A percentile compares a stretch with the other conserved stretches of the same genome.
These are phyloP conservation scores for Saturnispora saitoi DNA, from an alignment of 805 yeast species.

Conservation along the genomic window DNA sequence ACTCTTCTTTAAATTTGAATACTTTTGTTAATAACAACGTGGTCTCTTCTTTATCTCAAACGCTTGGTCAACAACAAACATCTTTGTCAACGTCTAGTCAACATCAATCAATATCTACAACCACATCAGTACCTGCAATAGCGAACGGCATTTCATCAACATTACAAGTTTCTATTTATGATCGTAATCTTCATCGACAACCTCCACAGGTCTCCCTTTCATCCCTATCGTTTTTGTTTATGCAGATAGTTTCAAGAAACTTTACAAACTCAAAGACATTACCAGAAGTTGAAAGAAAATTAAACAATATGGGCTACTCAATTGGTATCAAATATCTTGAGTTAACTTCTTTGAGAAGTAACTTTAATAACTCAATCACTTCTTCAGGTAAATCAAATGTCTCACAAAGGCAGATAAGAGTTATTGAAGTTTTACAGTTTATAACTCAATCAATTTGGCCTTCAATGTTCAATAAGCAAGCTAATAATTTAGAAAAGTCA, in stretches of 20 bases:
- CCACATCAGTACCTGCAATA: background rate
- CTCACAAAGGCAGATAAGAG: slow-evolving; percentile 52
- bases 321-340: slow-evolving; percentile 69
- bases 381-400: slow-evolving; percentile 55
- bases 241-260: slow-evolving; percentile 61
- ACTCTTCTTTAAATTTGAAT: background rate
- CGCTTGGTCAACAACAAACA: background rate
- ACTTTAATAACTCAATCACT: slow-evolving; percentile 33
- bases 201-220: slow-evolving; percentile 60
- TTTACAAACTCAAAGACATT: slow-evolving; percentile 57
- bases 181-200: slow-evolving; percentile 50
- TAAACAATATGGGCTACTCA: slow-evolving; percentile 69
- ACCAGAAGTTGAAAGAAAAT: slow-evolving; percentile 49
- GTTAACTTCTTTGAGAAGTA: slow-evolving; percentile 58
- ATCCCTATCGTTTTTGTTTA: slow-evolving; percentile 58
- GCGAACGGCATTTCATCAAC: background rate
- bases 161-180: background rate
- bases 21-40: background rate
- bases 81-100: background rate
- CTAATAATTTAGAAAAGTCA: slow-evolving; percentile 36
- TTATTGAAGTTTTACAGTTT: slow-evolving; percentile 70
- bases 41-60: background rate
- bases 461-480: slow-evolving; percentile 63
- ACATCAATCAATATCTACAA: background rate
- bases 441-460: slow-evolving; percentile 70